A percentile compares a stretch with the other conserved stretches of the same genome.
Conservation (phyloP, 2,329 filamentous ascomycete genomes). For the Tolypocladium endophyticum region DNA sequence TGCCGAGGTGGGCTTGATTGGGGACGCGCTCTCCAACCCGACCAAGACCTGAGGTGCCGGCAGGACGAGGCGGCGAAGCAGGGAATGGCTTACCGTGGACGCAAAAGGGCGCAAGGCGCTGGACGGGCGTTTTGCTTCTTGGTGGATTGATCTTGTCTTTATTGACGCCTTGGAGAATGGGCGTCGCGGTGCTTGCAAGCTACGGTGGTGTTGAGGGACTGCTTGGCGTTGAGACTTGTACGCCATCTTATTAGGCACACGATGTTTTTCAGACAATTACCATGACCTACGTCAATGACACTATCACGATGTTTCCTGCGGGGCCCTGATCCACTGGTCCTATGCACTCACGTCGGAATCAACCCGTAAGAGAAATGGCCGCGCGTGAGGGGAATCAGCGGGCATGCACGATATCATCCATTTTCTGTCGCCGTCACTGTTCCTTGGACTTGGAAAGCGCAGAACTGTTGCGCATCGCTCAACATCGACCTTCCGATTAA, state of each 20-base stretch:
- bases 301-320: background rate
- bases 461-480: background rate
- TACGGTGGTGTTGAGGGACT: background rate
- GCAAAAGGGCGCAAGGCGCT: background rate
- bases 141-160: background rate
- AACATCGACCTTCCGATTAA: background rate
- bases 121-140: background rate
- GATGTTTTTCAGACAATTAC: background rate
- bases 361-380: background rate
- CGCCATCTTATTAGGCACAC: background rate
- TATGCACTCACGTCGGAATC: background rate
- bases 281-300: background rate
- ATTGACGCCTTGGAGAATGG: background rate
- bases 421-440: background rate
- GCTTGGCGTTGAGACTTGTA: background rate
- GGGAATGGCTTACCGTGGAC: background rate
- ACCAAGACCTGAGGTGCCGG: background rate
- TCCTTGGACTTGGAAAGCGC: background rate
- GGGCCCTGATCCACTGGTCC: background rate
- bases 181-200: background rate
- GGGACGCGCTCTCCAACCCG: conserved; percentile 10
- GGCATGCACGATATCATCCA: background rate
- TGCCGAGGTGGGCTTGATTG: conserved; percentile 15
- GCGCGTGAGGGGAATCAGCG: background rate
- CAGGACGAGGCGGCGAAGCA: background rate